These are phyloP conservation scores for Solanum peruvianum DNA, from an alignment of 257 asterid genomes.

Conservation along the genomic window DNA sequence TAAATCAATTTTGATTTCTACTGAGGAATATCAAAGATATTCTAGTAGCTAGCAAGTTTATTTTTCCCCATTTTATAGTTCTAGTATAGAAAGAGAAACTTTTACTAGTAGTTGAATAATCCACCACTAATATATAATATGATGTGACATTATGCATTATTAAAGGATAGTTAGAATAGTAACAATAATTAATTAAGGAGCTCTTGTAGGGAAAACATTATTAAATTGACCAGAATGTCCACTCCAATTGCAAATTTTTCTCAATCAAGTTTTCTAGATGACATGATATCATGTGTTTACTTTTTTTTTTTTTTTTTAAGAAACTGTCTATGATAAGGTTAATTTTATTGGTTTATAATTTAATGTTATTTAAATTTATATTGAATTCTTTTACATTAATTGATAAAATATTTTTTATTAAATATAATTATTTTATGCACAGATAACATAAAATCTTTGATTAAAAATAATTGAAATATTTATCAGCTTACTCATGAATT, in stretches of 20 bases:
- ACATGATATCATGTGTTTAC: neutral
- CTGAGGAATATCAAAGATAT: neutral
- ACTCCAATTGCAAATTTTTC: neutral
- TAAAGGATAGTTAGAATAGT: neutral
- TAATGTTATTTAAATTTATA: too few relatives aligned
- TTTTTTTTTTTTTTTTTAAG: too few relatives aligned
- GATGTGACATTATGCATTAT: neutral
- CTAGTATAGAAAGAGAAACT: neutral
- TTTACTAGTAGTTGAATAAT: neutral
- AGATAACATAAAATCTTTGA: accelerated
- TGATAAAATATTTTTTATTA: too few relatives aligned
- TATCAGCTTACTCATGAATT: neutral
- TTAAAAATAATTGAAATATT: too few relatives aligned
- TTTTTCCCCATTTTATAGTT: neutral
- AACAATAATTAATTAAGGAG: too few relatives aligned
- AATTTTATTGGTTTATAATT: too few relatives aligned
- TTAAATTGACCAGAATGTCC: neutral
- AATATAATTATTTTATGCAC: too few relatives aligned
- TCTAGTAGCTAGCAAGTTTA: neutral
- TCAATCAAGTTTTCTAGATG: neutral
- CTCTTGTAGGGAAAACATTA: too few relatives aligned
- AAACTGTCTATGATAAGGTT: neutral
- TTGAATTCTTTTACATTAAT: too few relatives aligned
- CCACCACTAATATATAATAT: neutral
- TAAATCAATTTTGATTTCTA: neutral